These are phyloP conservation scores for Orbilia oligospora DNA, from an alignment of 2,329 filamentous ascomycete species.

Conservation along the genomic window DNA sequence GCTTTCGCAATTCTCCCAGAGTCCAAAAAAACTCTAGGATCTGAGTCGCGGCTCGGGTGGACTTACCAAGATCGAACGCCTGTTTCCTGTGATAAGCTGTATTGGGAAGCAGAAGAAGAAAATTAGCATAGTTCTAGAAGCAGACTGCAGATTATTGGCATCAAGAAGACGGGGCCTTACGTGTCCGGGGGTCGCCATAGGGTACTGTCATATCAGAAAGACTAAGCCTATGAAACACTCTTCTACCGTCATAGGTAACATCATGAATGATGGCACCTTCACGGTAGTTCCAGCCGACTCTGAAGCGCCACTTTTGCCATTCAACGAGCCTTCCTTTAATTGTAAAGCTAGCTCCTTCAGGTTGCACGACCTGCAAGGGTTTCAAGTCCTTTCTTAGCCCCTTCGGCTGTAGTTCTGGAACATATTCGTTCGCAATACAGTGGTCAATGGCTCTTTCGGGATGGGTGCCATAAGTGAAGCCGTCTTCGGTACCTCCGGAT, in stretches of 20 bases:
- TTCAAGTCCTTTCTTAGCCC: conserved; percentile 73
- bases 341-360: conserved; percentile 77
- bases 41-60: conserved; percentile 36
- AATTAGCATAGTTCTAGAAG: conserved; percentile 43
- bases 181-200: conserved; percentile 74
- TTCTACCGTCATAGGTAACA: conserved; percentile 74
- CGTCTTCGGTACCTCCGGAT: conserved; percentile 70
- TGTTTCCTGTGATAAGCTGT: conserved; percentile 78
- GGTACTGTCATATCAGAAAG: conserved; percentile 76
- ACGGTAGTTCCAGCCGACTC: conserved; percentile 72
- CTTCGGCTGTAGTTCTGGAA: conserved; percentile 71
- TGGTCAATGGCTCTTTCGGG: conserved; percentile 70
- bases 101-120: conserved; percentile 33
- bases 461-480: conserved; percentile 67
- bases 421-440: conserved; percentile 69
- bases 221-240: conserved; percentile 77
- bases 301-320: conserved; percentile 80
- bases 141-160: conserved; percentile 23
- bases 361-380: conserved; percentile 80
- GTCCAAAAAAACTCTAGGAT: not conserved
- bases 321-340: conserved; percentile 70
- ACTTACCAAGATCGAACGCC: conserved; percentile 74
- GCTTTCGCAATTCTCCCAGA: conserved; percentile 48
- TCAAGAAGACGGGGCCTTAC: conserved; percentile 28
- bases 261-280: conserved; percentile 79